These are phyloP conservation scores for Rusavskia elegans DNA, from an alignment of 495 filamentous ascomycete genomes.

Conservation along the genomic window DNA sequence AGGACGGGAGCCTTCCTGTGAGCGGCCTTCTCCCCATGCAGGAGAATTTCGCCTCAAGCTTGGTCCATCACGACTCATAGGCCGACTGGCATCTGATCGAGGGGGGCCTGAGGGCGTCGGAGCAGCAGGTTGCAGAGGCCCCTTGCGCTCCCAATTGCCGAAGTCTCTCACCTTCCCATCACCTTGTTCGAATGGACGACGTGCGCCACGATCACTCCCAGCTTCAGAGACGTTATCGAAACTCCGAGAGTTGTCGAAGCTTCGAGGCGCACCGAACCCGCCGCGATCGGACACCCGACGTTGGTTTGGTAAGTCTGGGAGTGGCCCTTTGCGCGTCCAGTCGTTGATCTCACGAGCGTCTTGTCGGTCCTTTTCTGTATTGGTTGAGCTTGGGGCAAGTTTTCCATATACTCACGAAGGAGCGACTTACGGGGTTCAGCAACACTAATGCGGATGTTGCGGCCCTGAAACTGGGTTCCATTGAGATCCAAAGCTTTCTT, in stretches of 20 bases:
- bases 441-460: slow-evolving; percentile 75
- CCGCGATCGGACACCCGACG: slow-evolving; percentile 32
- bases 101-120: slow-evolving; percentile 36
- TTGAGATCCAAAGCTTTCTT: slow-evolving; percentile 79
- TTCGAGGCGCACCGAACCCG: slow-evolving; percentile 23
- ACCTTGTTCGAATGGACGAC: slow-evolving; percentile 34
- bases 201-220: slow-evolving; percentile 32
- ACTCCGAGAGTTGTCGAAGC: slow-evolving; percentile 27
- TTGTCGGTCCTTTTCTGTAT: slow-evolving; percentile 57
- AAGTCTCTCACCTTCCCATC: slow-evolving; percentile 81
- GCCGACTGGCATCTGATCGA: slow-evolving; percentile 44
- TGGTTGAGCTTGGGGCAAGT: slow-evolving; percentile 6
- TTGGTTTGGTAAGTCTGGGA: slow-evolving; percentile 46
- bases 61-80: slow-evolving; percentile 47
- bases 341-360: slow-evolving; percentile 52
- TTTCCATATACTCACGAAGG: neutral
- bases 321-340: slow-evolving; percentile 83
- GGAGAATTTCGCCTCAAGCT: slow-evolving; percentile 52
- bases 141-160: slow-evolving; percentile 88
- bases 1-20: slow-evolving; percentile 61
- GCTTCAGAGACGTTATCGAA: slow-evolving; percentile 36
- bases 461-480: slow-evolving; percentile 63
- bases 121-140: slow-evolving; percentile 63
- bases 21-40: slow-evolving; percentile 73
- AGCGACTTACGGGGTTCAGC: slow-evolving; percentile 62